phyloP scores from a whole-genome alignment of 2,329 filamentous ascomycete species.

The Bipolaris bicolor region DNA sequence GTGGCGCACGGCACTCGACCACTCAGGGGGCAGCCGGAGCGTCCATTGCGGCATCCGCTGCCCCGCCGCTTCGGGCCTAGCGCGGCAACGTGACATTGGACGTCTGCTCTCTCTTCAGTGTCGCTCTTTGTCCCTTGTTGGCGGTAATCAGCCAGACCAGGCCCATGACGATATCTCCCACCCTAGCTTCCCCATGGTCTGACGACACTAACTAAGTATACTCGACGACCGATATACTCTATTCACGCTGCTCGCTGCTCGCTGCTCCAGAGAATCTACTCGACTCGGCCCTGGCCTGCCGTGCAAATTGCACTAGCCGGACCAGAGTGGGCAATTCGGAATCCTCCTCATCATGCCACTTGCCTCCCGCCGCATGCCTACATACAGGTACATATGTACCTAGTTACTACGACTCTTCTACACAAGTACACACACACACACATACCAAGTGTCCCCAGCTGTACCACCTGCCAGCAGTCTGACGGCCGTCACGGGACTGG shows the following conservation, averaged over 20 bases:
- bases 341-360: slow-evolving; percentile 16
- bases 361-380: neutral
- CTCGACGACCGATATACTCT: neutral
- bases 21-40: slow-evolving; percentile 24
- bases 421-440: too few relatives aligned
- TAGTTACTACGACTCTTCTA: too few relatives aligned
- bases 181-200: neutral
- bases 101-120: slow-evolving; percentile 13
- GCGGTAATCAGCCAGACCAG: slow-evolving; percentile 7
- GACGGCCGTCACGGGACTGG: slow-evolving; percentile 24
- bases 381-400: too few relatives aligned
- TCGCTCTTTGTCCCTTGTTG: neutral
- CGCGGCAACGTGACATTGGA: slow-evolving; percentile 26
- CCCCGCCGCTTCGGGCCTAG: slow-evolving; percentile 14
- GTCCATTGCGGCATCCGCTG: slow-evolving; percentile 17
- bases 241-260: neutral
- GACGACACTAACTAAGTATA: too few relatives aligned
- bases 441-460: too few relatives aligned
- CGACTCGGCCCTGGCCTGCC: neutral
- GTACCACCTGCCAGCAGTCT: slow-evolving; percentile 1
- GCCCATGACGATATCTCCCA: slow-evolving; percentile 20
- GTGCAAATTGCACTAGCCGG: slow-evolving; percentile 5
- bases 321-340: slow-evolving; percentile 2
- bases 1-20: slow-evolving; percentile 34
- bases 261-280: neutral